Conservation (phyloP, 2,329 filamentous ascomycete species). For the Dactylellina cionopaga region DNA sequence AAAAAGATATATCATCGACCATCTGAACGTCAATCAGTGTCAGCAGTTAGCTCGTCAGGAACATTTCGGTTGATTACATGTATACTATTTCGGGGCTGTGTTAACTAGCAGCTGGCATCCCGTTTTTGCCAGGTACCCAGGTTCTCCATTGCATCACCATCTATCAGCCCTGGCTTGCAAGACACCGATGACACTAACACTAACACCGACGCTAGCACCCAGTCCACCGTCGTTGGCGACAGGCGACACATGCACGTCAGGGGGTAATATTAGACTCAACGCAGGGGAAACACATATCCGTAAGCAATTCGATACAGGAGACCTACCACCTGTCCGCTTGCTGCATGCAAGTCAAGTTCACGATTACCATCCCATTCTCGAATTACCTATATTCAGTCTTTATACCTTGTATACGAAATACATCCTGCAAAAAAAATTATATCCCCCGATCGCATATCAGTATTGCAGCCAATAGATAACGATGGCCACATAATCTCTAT, state of each 20-base stretch:
- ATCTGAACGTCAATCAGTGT: background rate
- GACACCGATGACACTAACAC: no score
- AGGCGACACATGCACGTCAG: background rate
- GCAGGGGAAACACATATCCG: conserved; percentile 9
- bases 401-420: no score
- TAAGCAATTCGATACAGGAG: conserved; percentile 6
- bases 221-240: background rate
- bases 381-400: background rate
- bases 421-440: no score
- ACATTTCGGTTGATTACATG: conserved; percentile 11
- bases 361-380: background rate
- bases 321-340: background rate
- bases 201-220: no score
- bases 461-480: background rate
- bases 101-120: no score
- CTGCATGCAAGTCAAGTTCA: background rate
- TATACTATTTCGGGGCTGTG: conserved; percentile 14
- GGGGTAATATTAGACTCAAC: background rate
- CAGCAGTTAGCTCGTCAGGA: background rate
- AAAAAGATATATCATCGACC: no score
- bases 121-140: no score
- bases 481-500: background rate
- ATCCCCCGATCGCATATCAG: background rate
- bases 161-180: no score
- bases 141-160: no score